Percentiles rank a stretch among this genome's conserved stretches.
Evolutionary conservation across 1,139 yeast species (phyloP).

Genomic region (Protomyces macrosporus): DNA sequence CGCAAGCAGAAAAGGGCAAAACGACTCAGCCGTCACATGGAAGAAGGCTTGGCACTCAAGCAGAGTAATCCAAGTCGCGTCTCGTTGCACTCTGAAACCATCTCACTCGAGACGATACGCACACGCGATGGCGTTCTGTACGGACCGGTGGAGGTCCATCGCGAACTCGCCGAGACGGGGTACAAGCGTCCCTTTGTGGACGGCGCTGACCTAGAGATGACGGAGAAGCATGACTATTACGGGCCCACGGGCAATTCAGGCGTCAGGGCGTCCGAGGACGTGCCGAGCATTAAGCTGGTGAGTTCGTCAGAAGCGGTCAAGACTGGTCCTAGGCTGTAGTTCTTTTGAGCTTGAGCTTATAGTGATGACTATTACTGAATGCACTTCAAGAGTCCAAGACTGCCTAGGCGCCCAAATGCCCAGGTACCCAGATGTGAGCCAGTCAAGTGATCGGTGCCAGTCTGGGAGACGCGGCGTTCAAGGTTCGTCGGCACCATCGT

Average conservation of each 20-base stretch:
- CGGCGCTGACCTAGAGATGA: background rate
- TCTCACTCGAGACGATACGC: background rate
- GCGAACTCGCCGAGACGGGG: background rate
- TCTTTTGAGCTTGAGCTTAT: too few relatives aligned
- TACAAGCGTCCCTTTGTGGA: background rate
- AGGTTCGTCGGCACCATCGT: background rate
- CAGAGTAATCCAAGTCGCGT: background rate
- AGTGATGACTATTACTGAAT: too few relatives aligned
- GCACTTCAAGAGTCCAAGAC: too few relatives aligned
- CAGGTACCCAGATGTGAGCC: too few relatives aligned
- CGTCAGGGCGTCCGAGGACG: too few relatives aligned
- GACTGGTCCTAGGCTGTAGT: background rate
- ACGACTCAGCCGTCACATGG: background rate
- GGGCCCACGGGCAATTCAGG: too few relatives aligned
- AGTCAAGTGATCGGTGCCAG: too few relatives aligned
- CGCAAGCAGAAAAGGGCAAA: constrained; percentile 4
- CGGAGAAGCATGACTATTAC: too few relatives aligned
- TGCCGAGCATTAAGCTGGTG: too few relatives aligned
- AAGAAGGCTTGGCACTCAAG: background rate
- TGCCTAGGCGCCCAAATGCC: too few relatives aligned
- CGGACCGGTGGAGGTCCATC: background rate
- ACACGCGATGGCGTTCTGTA: background rate
- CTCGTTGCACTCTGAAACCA: background rate
- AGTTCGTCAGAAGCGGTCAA: too few relatives aligned
- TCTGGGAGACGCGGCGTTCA: too few relatives aligned